Base-by-base conservation (phyloP, 176 grass and related monocot species). In the Eragrostis nindensis region DNA sequence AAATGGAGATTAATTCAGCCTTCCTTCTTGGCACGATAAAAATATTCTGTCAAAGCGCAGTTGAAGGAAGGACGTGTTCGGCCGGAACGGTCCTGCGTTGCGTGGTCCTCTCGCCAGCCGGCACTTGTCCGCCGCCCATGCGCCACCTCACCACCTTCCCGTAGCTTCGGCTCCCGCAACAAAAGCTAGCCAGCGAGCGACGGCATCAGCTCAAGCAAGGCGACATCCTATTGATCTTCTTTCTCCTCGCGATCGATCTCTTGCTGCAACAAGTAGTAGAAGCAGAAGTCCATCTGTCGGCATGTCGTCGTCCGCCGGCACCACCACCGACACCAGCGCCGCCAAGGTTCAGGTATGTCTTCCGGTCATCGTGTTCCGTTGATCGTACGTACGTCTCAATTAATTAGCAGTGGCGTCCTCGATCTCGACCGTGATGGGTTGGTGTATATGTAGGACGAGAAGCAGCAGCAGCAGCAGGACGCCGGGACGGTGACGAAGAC, bases 401-500 rank as follows among this genome's bases (percentile, higher is more conserved):
- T n/a, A n/a, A n/a, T n/a, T n/a, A n/a, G n/a, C n/a, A n/a, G n/a
- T n/a, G n/a, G n/a, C n/a, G n/a, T n/a, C n/a, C 56, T 22, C 32
- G 42, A 10, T 44, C 24, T 26, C 9, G 46, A 47, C 55, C n/a
- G 25, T 26, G 56, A 60, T 26, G 6, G 6, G 18, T 21, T 17
- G 7, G 18, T 54, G 5, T 1, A 11, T 3, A n/a, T n/a, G 12
- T 39, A 15, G 44, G 53, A 67, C 16, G 68, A 27, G 1, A 29
- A 50, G 17, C 32, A 54, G 1, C 55, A 41, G 55, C 5, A n/a
- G 55, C 5, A 7, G 40, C 8, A 17, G 1, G 48, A 45, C 17
- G 11, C 25, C 24, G 60, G 50, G 38, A 75, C 66, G 54, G 80
- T 77, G 73, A 87, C 10, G 25, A 87, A 88, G 79, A 67, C 80